These are phyloP conservation scores for Suillus americanus DNA, from an alignment of 768 basidiomycete genomes.

Conservation along the genomic window DNA sequence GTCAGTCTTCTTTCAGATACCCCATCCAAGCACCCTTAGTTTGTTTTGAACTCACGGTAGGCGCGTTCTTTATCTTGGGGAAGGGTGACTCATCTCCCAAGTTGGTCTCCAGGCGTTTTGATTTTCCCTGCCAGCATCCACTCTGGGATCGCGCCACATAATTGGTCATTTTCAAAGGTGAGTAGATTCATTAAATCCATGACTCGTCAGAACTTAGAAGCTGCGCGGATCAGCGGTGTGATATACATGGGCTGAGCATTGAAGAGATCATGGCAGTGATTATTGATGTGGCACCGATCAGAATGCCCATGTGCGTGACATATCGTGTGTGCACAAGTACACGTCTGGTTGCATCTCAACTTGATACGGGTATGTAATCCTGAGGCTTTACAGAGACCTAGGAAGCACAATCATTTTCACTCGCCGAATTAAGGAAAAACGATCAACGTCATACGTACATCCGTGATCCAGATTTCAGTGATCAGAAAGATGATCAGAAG, in stretches of 20 bases:
- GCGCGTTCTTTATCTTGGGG: too few relatives aligned
- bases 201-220: not conserved
- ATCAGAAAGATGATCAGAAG: not conserved
- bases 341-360: not conserved
- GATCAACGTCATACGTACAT: not conserved
- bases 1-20: too few relatives aligned
- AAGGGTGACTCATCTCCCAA: too few relatives aligned
- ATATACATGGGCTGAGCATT: too few relatives aligned
- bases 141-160: too few relatives aligned
- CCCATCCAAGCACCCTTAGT: too few relatives aligned
- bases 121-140: not conserved
- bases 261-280: not conserved
- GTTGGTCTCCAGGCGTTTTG: not conserved
- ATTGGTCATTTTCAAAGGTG: not conserved
- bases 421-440: not conserved
- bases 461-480: not conserved
- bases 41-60: too few relatives aligned
- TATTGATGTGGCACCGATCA: not conserved
- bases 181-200: not conserved
- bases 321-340: not conserved
- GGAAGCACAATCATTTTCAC: not conserved
- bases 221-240: not conserved
- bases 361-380: not conserved
- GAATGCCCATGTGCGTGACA: not conserved
- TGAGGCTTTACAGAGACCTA: not conserved